phyloP scores from a whole-genome alignment of 2,329 filamentous ascomycete species.

The Beauveria rudraprayagi region DNA sequence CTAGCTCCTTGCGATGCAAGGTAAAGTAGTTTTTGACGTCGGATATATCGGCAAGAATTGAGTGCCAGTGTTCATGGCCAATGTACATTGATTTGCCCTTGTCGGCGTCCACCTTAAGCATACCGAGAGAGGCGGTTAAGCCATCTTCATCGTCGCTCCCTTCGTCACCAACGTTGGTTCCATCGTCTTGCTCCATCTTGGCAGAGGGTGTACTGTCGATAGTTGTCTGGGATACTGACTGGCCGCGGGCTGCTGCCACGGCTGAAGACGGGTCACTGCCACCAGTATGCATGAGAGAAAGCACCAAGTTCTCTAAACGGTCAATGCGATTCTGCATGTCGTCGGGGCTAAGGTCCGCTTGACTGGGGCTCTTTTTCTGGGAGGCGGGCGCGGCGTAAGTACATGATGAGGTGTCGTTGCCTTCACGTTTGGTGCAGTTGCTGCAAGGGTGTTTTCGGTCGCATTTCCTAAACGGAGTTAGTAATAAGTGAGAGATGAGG shows the following conservation, averaged over 20 bases:
- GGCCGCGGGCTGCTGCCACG: slow-evolving; percentile 23
- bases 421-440: slow-evolving; percentile 88
- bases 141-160: slow-evolving; percentile 64
- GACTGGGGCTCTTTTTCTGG: slow-evolving; percentile 67
- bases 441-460: slow-evolving; percentile 86
- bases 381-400: slow-evolving; percentile 67
- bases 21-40: slow-evolving; percentile 91
- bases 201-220: slow-evolving; percentile 38
- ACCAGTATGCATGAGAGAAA: slow-evolving; percentile 90
- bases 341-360: slow-evolving; percentile 59
- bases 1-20: slow-evolving; percentile 80
- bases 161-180: slow-evolving; percentile 44
- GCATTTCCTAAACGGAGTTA: slow-evolving; percentile 63
- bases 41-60: slow-evolving; percentile 70
- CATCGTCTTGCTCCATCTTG: slow-evolving; percentile 48
- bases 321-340: slow-evolving; percentile 99
- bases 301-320: slow-evolving; percentile 80
- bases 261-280: slow-evolving; percentile 38
- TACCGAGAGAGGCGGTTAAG: slow-evolving; percentile 64
- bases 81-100: slow-evolving; percentile 74
- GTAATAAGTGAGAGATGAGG: neutral
- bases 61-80: slow-evolving; percentile 77
- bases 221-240: slow-evolving; percentile 28
- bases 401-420: slow-evolving; percentile 71
- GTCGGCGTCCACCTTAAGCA: slow-evolving; percentile 71